Evolutionary conservation across 2,329 filamentous ascomycete species (phyloP).

Genomic region (Purpureocillium takamizusanense): DNA sequence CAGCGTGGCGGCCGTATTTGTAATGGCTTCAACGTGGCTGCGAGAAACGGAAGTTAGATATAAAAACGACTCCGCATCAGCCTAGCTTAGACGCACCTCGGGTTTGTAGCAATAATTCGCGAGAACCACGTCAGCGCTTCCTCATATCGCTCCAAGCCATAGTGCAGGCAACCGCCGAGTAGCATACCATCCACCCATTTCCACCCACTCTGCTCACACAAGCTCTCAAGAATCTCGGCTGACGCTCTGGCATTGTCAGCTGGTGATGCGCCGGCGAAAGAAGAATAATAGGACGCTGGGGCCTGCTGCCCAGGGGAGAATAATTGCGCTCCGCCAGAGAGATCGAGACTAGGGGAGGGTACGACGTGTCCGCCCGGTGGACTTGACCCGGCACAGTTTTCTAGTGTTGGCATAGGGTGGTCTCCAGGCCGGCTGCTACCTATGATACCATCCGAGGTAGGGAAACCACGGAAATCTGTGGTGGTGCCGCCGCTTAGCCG

Average conservation of each 20-base stretch:
- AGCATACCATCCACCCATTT: conserved; percentile 91
- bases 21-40: conserved; percentile 86
- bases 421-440: too few relatives aligned
- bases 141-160: conserved; percentile 77
- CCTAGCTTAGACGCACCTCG: conserved; percentile 37
- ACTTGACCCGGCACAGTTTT: too few relatives aligned
- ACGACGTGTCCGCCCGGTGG: too few relatives aligned
- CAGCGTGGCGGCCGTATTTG: conserved; percentile 83
- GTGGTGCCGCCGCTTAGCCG: too few relatives aligned
- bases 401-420: too few relatives aligned
- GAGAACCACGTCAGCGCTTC: conserved; percentile 69
- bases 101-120: conserved; percentile 47
- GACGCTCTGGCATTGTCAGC: conserved; percentile 52
- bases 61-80: too few relatives aligned
- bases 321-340: conserved; percentile 14
- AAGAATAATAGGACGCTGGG: conserved; percentile 1
- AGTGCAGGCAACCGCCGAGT: conserved; percentile 82
- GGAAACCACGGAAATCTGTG: too few relatives aligned
- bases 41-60: conserved; percentile 17
- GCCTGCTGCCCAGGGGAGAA: not conserved
- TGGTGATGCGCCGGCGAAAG: conserved; percentile 24
- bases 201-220: conserved; percentile 76
- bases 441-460: too few relatives aligned
- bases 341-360: too few relatives aligned
- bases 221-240: conserved; percentile 59